phyloP scores from a whole-genome alignment of 164 flowering plant species.

The Pachysandra terminalis region DNA sequence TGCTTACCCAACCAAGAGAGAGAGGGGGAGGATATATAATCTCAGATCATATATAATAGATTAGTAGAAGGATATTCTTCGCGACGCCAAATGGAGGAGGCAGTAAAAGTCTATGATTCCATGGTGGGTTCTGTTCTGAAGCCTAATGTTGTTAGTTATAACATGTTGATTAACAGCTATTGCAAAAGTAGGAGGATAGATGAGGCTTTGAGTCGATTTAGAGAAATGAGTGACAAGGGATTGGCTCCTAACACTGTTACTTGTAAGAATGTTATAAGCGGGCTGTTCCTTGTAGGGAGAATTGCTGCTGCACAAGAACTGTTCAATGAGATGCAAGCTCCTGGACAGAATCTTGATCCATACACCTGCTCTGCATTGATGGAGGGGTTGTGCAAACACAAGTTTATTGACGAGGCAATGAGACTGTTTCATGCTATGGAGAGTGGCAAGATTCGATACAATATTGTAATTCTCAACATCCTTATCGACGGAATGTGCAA shows the following conservation, averaged over 20 bases:
- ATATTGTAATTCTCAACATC: no score
- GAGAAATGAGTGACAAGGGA: constrained; percentile 13
- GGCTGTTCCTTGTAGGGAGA: constrained; percentile 8
- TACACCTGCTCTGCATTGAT: background rate
- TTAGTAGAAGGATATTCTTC: constrained; percentile 9
- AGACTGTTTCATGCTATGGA: background rate
- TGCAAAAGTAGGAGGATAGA: no score
- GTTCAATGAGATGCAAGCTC: no score
- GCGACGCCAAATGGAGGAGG: constrained; percentile 8
- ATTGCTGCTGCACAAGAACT: constrained; percentile 13
- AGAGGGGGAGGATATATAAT: no score
- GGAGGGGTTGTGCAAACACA: constrained; percentile 8
- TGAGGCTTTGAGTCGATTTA: no score
- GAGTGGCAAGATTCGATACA: background rate
- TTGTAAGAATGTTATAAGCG: constrained; percentile 11
- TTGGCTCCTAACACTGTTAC: constrained; percentile 9
- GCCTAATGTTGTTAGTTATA: constrained; percentile 4
- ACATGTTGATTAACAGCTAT: no score
- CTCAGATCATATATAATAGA: constrained; percentile 5
- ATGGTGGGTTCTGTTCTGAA: constrained; percentile 2
- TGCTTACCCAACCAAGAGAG: no score
- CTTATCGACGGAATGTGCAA: no score
- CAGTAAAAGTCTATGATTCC: background rate
- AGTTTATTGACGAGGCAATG: no score
- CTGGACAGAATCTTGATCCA: constrained; percentile 3